Conservation (phyloP, 2,329 filamentous ascomycete species). For the Blastomyces gilchristii region DNA sequence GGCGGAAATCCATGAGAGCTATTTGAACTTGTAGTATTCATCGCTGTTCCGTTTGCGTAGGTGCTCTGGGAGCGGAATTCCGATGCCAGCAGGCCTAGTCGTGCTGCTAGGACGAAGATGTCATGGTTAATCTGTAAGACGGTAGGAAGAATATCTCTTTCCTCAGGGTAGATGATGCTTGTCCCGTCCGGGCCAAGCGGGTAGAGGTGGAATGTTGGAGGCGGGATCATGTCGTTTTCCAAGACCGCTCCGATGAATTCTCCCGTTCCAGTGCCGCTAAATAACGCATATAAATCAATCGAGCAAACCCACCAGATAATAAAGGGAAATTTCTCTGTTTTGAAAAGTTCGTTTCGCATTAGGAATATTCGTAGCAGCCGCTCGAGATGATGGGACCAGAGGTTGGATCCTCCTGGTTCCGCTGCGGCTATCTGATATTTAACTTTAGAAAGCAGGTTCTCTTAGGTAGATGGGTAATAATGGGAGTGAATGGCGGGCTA, state of each 20-base stretch:
- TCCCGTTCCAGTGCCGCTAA: conserved; percentile 44
- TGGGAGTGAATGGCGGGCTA: conserved; percentile 17
- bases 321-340: conserved; percentile 40
- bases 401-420: conserved; percentile 37
- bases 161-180: conserved; percentile 29
- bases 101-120: conserved; percentile 36
- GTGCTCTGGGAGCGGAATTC: conserved; percentile 31
- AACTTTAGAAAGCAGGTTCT: background rate
- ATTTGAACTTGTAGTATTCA: background rate
- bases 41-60: conserved; percentile 4
- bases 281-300: conserved; percentile 46
- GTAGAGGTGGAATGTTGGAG: conserved; percentile 30
- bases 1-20: conserved; percentile 9
- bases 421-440: conserved; percentile 35
- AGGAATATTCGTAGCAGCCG: conserved; percentile 42
- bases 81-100: conserved; percentile 36
- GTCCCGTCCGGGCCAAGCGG: conserved; percentile 25
- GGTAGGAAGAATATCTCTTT: conserved; percentile 29
- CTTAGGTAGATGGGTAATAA: background rate
- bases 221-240: conserved; percentile 40
- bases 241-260: conserved; percentile 41
- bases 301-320: conserved; percentile 46
- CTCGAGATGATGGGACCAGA: conserved; percentile 47
- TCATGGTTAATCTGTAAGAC: conserved; percentile 39
- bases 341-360: conserved; percentile 38